Conservation (phyloP, 139 green algal genomes). For the Chlamydomonas sphaeroides region DNA sequence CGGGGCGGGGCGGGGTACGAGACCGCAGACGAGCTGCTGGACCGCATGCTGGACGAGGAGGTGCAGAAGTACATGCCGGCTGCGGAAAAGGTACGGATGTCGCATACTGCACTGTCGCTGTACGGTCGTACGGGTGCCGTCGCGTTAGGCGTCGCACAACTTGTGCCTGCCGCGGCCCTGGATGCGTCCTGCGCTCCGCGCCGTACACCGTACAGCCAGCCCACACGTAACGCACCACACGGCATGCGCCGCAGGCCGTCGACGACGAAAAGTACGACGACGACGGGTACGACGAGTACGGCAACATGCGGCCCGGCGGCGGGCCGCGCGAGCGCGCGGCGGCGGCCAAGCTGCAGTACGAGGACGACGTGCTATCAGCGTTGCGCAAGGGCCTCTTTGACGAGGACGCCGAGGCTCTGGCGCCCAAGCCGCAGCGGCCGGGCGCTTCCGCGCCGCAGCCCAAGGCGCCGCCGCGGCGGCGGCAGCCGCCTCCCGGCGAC, state of each 20-base stretch:
- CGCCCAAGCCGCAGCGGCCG: background rate
- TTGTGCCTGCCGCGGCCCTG: no score
- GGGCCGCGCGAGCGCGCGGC: no score
- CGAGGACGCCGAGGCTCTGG: background rate
- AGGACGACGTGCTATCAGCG: background rate
- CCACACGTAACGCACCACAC: background rate
- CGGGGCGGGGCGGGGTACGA: background rate
- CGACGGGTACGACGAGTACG: constrained; percentile 31
- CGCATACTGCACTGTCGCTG: no score
- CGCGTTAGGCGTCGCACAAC: background rate
- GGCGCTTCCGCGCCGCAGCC: no score
- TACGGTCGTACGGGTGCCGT: background rate
- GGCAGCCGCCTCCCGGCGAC: background rate
- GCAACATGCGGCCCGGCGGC: background rate
- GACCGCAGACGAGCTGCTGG: background rate
- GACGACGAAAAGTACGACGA: constrained; percentile 14
- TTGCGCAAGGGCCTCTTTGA: background rate
- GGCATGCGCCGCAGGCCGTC: background rate
- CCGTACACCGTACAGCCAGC: no score
- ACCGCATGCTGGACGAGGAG: background rate
- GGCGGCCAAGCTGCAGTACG: background rate
- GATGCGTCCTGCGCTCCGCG: no score
- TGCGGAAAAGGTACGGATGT: background rate
- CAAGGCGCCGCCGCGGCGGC: no score
- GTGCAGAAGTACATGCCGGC: background rate